Evolutionary conservation across 352 stramenopile genomes (phyloP), one percentile per base, ranked within the genome.

Genomic region (Phytopythium litorale): DNA sequence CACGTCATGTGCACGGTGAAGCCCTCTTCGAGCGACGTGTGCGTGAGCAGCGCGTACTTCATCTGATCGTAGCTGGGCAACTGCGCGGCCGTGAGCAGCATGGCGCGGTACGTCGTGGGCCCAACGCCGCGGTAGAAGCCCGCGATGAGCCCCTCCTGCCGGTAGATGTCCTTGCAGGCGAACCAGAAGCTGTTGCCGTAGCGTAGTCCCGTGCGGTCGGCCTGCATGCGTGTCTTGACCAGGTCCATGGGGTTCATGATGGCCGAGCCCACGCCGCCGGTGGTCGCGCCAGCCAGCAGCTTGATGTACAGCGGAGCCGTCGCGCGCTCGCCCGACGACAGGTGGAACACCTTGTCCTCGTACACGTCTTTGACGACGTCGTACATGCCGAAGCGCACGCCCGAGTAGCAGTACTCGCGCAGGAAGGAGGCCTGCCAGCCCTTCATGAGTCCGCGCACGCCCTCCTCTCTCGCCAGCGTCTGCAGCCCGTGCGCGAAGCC

Each of bases 201-300:
- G 12, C 76, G 72, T 48, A 67, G 67, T 23, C 75, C 76, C 4
- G 77, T 80, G 53, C 71, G 75, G 51, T 88, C 79, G 23, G 75
- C 78, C 57, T 93, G 84, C 76, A 91, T 87, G 58, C 84, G 80
- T 43, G 90, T 76, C 52, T 90, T 89, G 35, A 85, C 72, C 25
- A 93, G 65, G 52, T 93, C 81, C 68, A 82, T 84, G n/a, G 84
- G 84, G 64, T 88, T 93, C 42, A 81, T 76, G 7, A 93, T 66
- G 43, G 75, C 75, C 32, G 71, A 82, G 30, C 81, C 84, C 13
- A 91, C 64, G 1, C 73, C 77, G 2, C 81, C 81, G 5, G 78
- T 77, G 8, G 75, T 84, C 16, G 83, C 75, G 25, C 80, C 81
- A 0, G 76, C 75, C 15, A 79, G 57, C 28, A 93, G 63, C 63